A percentile compares a stretch with the other conserved stretches of the same genome.
Evolutionary conservation across 805 yeast species (phyloP).

Genomic region (Grigorovia yakushimaensis): DNA sequence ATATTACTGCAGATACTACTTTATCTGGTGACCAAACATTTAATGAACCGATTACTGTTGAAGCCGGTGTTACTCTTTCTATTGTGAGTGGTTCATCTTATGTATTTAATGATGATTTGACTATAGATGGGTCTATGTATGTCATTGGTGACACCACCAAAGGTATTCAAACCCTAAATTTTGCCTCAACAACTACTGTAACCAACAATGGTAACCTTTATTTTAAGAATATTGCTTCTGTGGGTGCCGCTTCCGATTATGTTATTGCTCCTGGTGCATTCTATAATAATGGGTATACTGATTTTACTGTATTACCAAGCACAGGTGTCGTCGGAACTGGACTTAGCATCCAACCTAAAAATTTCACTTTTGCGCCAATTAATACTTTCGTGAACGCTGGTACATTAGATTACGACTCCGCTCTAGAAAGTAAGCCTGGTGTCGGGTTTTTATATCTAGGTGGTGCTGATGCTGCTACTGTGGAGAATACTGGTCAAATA

Average conservation of each 20-base stretch:
- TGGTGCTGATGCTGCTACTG: not conserved
- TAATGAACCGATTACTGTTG: not conserved
- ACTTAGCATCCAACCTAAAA: not conserved
- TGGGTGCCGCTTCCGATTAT: not conserved
- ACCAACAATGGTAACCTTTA: not conserved
- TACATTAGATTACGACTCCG: not conserved
- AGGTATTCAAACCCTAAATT: not conserved
- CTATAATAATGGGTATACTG: not conserved
- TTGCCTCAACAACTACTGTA: not conserved
- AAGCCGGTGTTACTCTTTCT: not conserved
- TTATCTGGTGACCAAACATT: not conserved
- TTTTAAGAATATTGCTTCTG: not conserved
- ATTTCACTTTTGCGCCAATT: not conserved
- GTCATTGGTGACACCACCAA: not conserved
- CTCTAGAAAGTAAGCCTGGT: not conserved
- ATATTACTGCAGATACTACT: not conserved
- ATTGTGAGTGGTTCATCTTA: not conserved
- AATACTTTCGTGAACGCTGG: not conserved
- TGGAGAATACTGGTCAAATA: not conserved
- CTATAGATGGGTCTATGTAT: not conserved
- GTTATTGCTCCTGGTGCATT: not conserved
- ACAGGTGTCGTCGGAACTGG: not conserved
- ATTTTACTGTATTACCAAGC: not conserved
- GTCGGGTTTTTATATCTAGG: not conserved
- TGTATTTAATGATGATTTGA: not conserved